These are phyloP conservation scores for Dunaliella sp. DNA, from an alignment of 139 green algal species.

Conservation along the genomic window DNA sequence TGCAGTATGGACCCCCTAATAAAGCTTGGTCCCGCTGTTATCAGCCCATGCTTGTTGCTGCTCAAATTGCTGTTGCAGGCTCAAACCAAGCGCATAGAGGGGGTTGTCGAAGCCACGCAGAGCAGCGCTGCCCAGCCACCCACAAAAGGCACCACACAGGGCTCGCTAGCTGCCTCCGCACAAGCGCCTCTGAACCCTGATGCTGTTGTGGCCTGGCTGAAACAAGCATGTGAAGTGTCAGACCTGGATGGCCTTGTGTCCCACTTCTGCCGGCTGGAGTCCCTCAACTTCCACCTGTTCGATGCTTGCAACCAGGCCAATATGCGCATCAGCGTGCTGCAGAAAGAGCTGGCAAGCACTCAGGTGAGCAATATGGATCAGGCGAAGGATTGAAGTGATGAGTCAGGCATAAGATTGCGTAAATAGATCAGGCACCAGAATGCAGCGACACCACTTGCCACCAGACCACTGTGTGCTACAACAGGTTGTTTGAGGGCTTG, in stretches of 20 bases:
- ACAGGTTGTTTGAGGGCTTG: too few relatives aligned
- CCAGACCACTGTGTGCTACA: too few relatives aligned
- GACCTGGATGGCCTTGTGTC: conserved; percentile 18
- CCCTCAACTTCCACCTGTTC: conserved; percentile 33
- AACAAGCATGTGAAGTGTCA: conserved; percentile 5
- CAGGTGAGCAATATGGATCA: conserved; percentile 24
- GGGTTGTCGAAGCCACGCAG: background rate
- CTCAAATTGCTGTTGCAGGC: too few relatives aligned
- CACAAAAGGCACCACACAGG: background rate
- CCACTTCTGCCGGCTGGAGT: conserved; percentile 34
- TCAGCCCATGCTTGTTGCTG: too few relatives aligned
- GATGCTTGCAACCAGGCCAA: conserved; percentile 36
- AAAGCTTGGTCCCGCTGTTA: too few relatives aligned
- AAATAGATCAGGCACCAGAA: too few relatives aligned
- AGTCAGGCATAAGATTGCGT: too few relatives aligned
- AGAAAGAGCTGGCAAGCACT: conserved; percentile 24
- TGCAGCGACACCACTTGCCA: too few relatives aligned
- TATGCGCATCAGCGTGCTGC: conserved; percentile 20
- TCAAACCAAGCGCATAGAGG: background rate
- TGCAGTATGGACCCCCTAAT: too few relatives aligned
- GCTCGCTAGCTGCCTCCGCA: too few relatives aligned
- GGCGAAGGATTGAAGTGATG: too few relatives aligned
- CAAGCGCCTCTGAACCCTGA: background rate
- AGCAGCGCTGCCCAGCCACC: background rate
- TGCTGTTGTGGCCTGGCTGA: background rate